Evolutionary conservation across 2,329 filamentous ascomycete genomes (phyloP), one percentile per base, ranked within the genome.

Genomic region (Phoma sp.): DNA sequence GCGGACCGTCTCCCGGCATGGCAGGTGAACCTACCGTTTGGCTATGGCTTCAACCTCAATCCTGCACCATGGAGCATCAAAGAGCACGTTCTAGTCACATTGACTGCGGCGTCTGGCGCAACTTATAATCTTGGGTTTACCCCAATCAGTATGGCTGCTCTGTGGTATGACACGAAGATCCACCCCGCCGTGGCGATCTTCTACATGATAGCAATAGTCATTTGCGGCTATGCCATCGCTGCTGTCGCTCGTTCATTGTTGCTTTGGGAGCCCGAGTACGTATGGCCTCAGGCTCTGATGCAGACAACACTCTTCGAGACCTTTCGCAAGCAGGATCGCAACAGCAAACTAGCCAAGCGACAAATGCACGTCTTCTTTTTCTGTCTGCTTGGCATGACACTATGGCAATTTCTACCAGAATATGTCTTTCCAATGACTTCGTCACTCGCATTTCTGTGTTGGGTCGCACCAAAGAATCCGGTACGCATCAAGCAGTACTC

Each of bases 381-480:
- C 9, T 77, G 80, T 0, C 73, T 87, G 0, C 54, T 81, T 0
- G 84, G 76, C 4, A 77, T 86, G 48, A 84, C 80, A 0, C 60
- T 85, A 0, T 88, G 85, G 85, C 84, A 88, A 54, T 87, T 87
- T 56, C 70, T 87, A 0, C 85, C 85, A 0, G 84, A 87, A 65
- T 87, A 80, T 47, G 78, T 82, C 1, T 87, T 87, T 52, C 84
- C 84, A 0, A 82, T 87, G 67, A 75, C 85, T 1, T 82, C 80
- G 7, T 86, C 85, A 0, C 75, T 87, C 7, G 84, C 85, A 2
- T 85, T 87, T 45, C 76, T 87, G 5, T 88, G 85, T 72, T 87
- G 85, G 85, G 83, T 88, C 2, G 84, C 85, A 2, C 84, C 84
- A 1, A 77, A 77, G 15, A 87, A 85, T 60, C 69, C 78, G 2